Evolutionary conservation across 2,329 filamentous ascomycete species (phyloP), one percentile per base, ranked within the genome.

Genomic region (Aspergillus sp.): DNA sequence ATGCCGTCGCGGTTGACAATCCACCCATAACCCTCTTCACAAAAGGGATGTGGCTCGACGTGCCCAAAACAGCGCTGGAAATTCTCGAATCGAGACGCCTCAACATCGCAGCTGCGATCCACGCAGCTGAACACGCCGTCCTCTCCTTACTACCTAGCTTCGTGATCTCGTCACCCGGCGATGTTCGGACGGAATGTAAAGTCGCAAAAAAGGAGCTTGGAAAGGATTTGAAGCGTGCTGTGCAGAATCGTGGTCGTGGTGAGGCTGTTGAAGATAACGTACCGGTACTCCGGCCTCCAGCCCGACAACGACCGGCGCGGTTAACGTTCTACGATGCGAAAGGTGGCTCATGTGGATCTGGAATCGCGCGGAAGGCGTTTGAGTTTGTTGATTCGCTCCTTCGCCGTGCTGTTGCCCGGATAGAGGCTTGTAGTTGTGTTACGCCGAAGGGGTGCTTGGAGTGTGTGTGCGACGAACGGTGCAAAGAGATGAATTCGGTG

Each of bases 261-360:
- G 20, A 24, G 34, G 43, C 18, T 47, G 39, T 12, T 34, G 32
- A 22, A 24, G 36, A 24, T 9, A 20, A 30, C n/a, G 3, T 53
- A 9, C 44, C 42, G 3, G 41, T 44, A 8, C 62, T 70, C 22
- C 62, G 70, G 22, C 74, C 73, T 2, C 75, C 75, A 3, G 62
- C 69, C 11, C 83, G 93, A 30, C 96, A 96, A 75, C 83, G 95
- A 4, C 95, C 93, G 0, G 95, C 92, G 0, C 81, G 95, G 1
- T 76, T 99, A 48, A 96, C 91, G 0, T 96, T 99, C 68, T 99
- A 98, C 74, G 95, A 98, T 71, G 89, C 91, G 3, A 96, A 96
- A 74, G 95, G 95, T 7, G 93, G 93, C 0, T 83, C 89, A 0
- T 84, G 85, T 43, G 93, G 93, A 0, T 89, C 86, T 0, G 95